These are phyloP conservation scores for Chenopodium quinoa DNA, from an alignment of 148 eudicot species.

Conservation along the genomic window DNA sequence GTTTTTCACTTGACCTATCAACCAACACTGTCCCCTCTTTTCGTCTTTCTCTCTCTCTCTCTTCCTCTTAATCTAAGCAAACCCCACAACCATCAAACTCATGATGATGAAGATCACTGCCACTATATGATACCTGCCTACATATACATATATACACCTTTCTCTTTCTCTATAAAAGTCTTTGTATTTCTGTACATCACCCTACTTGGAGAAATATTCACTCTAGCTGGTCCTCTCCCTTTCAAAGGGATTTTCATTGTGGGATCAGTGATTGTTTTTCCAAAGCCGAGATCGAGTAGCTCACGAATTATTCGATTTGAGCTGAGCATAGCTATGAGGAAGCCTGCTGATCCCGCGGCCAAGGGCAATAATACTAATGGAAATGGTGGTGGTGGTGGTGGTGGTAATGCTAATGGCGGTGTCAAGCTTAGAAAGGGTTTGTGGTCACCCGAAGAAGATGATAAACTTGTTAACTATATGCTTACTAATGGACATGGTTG, in stretches of 20 bases:
- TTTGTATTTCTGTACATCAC: conserved; percentile 31
- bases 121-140: conserved; percentile 23
- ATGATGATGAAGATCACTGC: conserved; percentile 42
- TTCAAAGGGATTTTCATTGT: background rate
- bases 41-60: conserved; percentile 13
- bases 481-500: conserved; percentile 55
- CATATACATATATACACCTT: conserved; percentile 13
- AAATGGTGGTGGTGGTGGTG: background rate
- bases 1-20: conserved; percentile 65
- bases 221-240: background rate
- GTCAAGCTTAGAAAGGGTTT: conserved; percentile 54
- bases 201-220: conserved; percentile 17
- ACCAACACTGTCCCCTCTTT: conserved; percentile 44
- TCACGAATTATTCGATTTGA: too few relatives aligned
- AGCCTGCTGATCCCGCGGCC: conserved; percentile 39
- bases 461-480: conserved; percentile 62
- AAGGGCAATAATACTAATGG: conserved; percentile 17
- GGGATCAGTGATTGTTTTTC: background rate
- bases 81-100: conserved; percentile 51
- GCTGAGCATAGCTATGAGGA: conserved; percentile 39
- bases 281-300: background rate
- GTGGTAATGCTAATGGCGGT: background rate
- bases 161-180: conserved; percentile 38
- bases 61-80: conserved; percentile 60
- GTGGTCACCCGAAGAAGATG: conserved; percentile 73